phyloP scores from a whole-genome alignment of 768 basidiomycete species.

The Tephrocybe rancida region DNA sequence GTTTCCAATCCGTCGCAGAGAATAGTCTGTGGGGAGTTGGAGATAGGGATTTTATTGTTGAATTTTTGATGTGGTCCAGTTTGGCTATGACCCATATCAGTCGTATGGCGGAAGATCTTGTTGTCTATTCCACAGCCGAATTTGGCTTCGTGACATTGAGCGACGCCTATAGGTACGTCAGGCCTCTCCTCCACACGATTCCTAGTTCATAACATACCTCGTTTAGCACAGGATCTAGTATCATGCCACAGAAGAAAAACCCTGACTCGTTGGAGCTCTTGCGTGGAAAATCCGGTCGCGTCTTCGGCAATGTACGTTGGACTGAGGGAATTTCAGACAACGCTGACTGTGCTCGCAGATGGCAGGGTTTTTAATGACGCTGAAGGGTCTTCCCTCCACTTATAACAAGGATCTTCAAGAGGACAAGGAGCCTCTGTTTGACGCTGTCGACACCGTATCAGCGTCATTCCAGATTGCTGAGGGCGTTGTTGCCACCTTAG shows the following conservation, averaged over 20 bases:
- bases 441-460: slow-evolving; percentile 86
- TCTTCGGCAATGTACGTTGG: slow-evolving; percentile 82
- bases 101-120: slow-evolving; percentile 93
- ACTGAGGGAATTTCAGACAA: neutral
- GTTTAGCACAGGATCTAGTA: slow-evolving; percentile 92
- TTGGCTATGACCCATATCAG: slow-evolving; percentile 93
- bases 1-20: slow-evolving; percentile 86
- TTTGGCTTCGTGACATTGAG: slow-evolving; percentile 96
- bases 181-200: neutral
- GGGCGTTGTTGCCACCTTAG: slow-evolving; percentile 90
- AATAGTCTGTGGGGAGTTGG: slow-evolving; percentile 97
- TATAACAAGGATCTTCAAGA: slow-evolving; percentile 99
- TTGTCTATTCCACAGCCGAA: slow-evolving; percentile 96
- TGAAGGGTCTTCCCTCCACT: slow-evolving; percentile 96
- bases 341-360: slow-evolving; percentile 52
- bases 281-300: slow-evolving; percentile 92
- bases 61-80: slow-evolving; percentile 96
- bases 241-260: slow-evolving; percentile 99
- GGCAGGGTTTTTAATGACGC: slow-evolving; percentile 96
- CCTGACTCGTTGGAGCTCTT: slow-evolving; percentile 95
- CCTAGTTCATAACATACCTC: neutral
- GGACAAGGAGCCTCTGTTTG: slow-evolving; percentile 97
- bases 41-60: slow-evolving; percentile 96
- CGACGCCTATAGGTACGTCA: slow-evolving; percentile 88
- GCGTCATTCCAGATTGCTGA: slow-evolving; percentile 92